Evolutionary conservation across 2,329 filamentous ascomycete species (phyloP).

Genomic region (Penicillium sp.): DNA sequence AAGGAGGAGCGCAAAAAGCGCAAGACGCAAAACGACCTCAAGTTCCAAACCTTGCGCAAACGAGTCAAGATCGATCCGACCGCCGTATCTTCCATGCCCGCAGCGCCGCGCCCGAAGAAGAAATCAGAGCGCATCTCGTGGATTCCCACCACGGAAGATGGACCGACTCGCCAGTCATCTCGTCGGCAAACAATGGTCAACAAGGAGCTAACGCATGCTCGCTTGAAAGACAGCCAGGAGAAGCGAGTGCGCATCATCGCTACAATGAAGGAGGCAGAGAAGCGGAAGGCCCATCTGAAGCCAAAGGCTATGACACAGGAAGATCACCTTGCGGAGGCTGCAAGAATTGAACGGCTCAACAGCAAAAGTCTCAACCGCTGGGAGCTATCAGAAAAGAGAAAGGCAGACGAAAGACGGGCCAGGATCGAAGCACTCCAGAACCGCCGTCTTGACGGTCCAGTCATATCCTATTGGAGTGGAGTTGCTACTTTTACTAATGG

Average conservation of each 20-base stretch:
- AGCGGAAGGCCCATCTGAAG: conserved; percentile 69
- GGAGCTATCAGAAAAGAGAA: conserved; percentile 88
- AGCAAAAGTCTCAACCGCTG: conserved; percentile 87
- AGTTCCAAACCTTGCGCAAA: conserved; percentile 59
- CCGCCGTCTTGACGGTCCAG: conserved; percentile 81
- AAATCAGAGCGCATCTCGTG: conserved; percentile 71
- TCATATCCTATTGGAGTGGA: conserved; percentile 94
- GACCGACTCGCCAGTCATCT: conserved; percentile 62
- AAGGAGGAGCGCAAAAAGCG: conserved; percentile 78
- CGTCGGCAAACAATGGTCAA: conserved; percentile 65
- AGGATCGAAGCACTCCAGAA: conserved; percentile 87
- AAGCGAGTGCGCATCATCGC: conserved; percentile 50
- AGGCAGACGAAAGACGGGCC: conserved; percentile 78
- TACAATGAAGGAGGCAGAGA: conserved; percentile 63
- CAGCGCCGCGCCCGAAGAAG: conserved; percentile 59
- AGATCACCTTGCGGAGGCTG: conserved; percentile 80
- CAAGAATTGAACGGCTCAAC: conserved; percentile 80
- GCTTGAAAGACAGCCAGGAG: conserved; percentile 52
- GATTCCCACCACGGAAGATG: conserved; percentile 65
- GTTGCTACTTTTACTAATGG: conserved; percentile 78
- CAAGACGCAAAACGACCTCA: conserved; percentile 74
- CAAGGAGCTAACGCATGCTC: conserved; percentile 58
- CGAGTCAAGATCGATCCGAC: conserved; percentile 71
- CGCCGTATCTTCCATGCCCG: conserved; percentile 38
- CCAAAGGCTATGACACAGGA: conserved; percentile 84